phyloP scores from a whole-genome alignment of 257 asterid species.

The Primulina huaijiensis region DNA sequence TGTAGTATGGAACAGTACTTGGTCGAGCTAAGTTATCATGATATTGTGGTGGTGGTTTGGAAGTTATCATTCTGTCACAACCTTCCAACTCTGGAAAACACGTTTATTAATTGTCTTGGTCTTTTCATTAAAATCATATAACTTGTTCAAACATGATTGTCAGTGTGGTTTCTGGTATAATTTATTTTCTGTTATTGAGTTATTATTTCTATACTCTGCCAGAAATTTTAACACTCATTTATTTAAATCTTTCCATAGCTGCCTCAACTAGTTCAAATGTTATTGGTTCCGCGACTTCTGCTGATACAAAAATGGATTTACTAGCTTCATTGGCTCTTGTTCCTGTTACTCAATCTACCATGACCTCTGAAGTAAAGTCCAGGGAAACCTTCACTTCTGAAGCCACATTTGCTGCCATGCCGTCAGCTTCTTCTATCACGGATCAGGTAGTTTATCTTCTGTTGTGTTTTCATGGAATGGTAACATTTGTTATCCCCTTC shows the following conservation, averaged over 20 bases:
- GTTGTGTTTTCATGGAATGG: slow-evolving; percentile 6
- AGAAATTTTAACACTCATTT: slow-evolving; percentile 15
- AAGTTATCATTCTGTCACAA: background rate
- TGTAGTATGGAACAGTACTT: too few relatives aligned
- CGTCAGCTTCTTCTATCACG: slow-evolving; percentile 40
- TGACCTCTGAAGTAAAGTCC: slow-evolving; percentile 47
- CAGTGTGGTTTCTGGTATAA: background rate
- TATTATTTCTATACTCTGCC: slow-evolving; percentile 10
- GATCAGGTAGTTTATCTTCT: slow-evolving; percentile 48
- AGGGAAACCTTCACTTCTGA: slow-evolving; percentile 41
- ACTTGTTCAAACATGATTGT: background rate
- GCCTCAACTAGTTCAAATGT: slow-evolving; percentile 44
- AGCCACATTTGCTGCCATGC: slow-evolving; percentile 36
- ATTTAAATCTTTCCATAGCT: slow-evolving; percentile 40
- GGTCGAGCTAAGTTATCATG: too few relatives aligned
- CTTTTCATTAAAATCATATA: slow-evolving; percentile 11
- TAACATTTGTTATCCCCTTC: slow-evolving; percentile 6
- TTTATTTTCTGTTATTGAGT: background rate
- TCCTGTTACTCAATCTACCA: slow-evolving; percentile 43
- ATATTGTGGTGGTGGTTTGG: too few relatives aligned
- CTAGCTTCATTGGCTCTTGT: slow-evolving; percentile 78
- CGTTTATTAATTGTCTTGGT: background rate
- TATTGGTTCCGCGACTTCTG: slow-evolving; percentile 40
- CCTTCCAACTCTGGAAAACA: background rate
- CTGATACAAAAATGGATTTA: slow-evolving; percentile 58